These are phyloP conservation scores for Fusarium annulatum DNA, from an alignment of 2,329 filamentous ascomycete species.

Conservation along the genomic window DNA sequence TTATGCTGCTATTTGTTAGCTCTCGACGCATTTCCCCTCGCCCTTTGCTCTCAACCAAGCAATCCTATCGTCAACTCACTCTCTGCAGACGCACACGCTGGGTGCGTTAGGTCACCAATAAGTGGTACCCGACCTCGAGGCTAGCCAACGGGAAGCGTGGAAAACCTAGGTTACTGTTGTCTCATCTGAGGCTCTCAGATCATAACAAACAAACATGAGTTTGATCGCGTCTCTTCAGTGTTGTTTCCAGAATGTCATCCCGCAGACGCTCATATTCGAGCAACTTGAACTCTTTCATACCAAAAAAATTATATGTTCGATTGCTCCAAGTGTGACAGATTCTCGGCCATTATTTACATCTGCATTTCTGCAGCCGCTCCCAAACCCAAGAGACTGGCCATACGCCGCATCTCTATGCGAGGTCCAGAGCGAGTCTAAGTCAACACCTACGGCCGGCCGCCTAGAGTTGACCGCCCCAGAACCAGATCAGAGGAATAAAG, in stretches of 20 bases:
- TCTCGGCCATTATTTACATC: slow-evolving; percentile 16
- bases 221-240: slow-evolving; percentile 32
- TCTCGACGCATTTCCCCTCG: slow-evolving; percentile 15
- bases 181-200: slow-evolving; percentile 37
- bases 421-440: slow-evolving; percentile 36
- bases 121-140: slow-evolving; percentile 27
- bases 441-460: slow-evolving; percentile 34
- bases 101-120: slow-evolving; percentile 22
- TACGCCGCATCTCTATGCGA: slow-evolving; percentile 39
- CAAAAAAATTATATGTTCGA: slow-evolving; percentile 1
- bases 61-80: slow-evolving; percentile 26
- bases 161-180: slow-evolving; percentile 30
- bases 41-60: slow-evolving; percentile 33
- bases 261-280: slow-evolving; percentile 2
- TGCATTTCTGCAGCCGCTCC: slow-evolving; percentile 28
- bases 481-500: slow-evolving; percentile 13
- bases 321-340: slow-evolving; percentile 22
- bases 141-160: slow-evolving; percentile 24
- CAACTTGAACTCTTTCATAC: slow-evolving; percentile 17
- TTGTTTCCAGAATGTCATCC: slow-evolving; percentile 18
- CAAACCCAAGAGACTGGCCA: slow-evolving; percentile 28
- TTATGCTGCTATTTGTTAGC: slow-evolving; percentile 22
- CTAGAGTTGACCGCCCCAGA: slow-evolving; percentile 33
- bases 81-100: slow-evolving; percentile 31
- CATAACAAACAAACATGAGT: slow-evolving; percentile 41